These are phyloP conservation scores for Oldenlandia corymbosa DNA, from an alignment of 257 asterid genomes.

Conservation along the genomic window DNA sequence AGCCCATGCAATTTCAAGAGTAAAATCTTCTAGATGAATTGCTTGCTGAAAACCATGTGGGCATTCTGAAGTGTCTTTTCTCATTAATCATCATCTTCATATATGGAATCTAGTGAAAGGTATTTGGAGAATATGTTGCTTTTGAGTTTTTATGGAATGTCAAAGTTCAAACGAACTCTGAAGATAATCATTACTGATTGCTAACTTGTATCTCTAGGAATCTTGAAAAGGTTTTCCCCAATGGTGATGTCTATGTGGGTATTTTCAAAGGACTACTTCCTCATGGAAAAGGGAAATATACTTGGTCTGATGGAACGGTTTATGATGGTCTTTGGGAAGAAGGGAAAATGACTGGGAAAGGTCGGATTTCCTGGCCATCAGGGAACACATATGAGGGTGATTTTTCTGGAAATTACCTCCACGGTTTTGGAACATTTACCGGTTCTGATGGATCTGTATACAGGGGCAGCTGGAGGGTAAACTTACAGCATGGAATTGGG, in stretches of 20 bases:
- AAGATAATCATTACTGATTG: background rate
- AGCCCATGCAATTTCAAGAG: background rate
- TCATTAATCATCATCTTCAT: background rate
- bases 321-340: constrained; percentile 89
- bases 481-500: constrained; percentile 81
- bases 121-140: constrained; percentile 9
- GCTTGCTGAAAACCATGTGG: constrained; percentile 12
- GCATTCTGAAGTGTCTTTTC: background rate
- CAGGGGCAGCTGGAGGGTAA: constrained; percentile 86
- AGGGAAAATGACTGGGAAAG: constrained; percentile 94
- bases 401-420: constrained; percentile 72
- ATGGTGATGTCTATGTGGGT: constrained; percentile 77
- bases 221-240: constrained; percentile 49
- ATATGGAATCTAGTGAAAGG: constrained; percentile 29
- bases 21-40: background rate
- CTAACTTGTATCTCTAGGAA: constrained; percentile 39
- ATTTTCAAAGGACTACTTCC: constrained; percentile 47
- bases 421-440: constrained; percentile 72
- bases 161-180: background rate
- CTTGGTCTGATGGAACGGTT: constrained; percentile 79
- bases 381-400: constrained; percentile 80
- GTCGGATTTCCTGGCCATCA: constrained; percentile 75
- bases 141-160: background rate
- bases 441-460: constrained; percentile 76
- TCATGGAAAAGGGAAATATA: constrained; percentile 77